phyloP scores from a whole-genome alignment of 1,284 basidiomycete genomes.

The Austroboletus novae-zelandiae region DNA sequence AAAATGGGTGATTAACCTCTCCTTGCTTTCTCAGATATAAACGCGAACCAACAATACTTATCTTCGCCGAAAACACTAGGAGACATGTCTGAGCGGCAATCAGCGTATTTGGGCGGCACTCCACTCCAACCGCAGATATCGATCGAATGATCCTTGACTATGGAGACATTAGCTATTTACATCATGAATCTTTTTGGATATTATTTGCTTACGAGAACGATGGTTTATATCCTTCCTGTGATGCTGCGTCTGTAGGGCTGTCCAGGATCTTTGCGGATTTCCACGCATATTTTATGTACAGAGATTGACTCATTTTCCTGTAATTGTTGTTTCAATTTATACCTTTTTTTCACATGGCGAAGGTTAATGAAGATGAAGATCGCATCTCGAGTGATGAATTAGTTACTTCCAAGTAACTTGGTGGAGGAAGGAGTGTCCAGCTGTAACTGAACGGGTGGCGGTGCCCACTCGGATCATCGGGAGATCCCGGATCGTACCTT shows the following conservation, averaged over 20 bases:
- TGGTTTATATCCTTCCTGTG: neutral
- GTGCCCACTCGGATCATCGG: too few species aligned
- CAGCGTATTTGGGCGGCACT: constrained; percentile 30
- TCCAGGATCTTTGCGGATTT: constrained; percentile 9
- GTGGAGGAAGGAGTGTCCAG: too few species aligned
- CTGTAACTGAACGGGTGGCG: too few species aligned
- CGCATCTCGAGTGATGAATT: too few species aligned
- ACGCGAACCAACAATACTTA: constrained; percentile 47
- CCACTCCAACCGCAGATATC: constrained; percentile 46
- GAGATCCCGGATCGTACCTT: too few species aligned
- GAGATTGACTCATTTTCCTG: constrained; percentile 4
- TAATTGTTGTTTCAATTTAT: constrained; percentile 21
- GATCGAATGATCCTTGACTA: constrained; percentile 41
- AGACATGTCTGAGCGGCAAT: constrained; percentile 46
- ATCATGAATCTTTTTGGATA: constrained; percentile 8
- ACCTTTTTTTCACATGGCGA: neutral
- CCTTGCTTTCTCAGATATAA: constrained; percentile 42
- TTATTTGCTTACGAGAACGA: constrained; percentile 1
- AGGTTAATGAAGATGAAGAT: too few species aligned
- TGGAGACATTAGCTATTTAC: neutral
- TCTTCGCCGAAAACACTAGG: constrained; percentile 39
- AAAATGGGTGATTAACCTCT: constrained; percentile 36
- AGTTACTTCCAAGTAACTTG: too few species aligned
- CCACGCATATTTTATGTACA: constrained; percentile 17
- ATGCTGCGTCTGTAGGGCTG: neutral